Conservation (phyloP, 1,284 basidiomycete species). For the Rhodotorula sp. region DNA sequence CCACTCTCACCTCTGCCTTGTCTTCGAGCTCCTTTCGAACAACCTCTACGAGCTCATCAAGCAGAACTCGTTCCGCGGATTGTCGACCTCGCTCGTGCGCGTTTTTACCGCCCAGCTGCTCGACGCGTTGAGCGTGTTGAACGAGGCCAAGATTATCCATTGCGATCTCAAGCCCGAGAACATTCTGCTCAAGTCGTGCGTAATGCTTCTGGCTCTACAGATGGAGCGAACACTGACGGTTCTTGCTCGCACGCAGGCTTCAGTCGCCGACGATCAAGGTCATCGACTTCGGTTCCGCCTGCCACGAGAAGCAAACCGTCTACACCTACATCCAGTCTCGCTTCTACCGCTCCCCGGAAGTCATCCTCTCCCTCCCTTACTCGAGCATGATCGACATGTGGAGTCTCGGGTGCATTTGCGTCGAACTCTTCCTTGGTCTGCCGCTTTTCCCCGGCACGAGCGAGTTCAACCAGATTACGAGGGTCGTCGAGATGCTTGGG, state of each 20-base stretch:
- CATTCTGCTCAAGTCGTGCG: conserved; percentile 87
- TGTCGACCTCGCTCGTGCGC: conserved; percentile 82
- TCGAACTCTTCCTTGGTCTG: conserved; percentile 93
- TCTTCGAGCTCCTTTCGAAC: conserved; percentile 94
- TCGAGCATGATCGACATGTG: conserved; percentile 94
- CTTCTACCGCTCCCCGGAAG: conserved; percentile 98
- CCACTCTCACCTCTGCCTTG: conserved; percentile 91
- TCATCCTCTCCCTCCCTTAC: conserved; percentile 91
- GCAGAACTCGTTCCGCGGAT: conserved; percentile 97
- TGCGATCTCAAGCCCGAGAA: conserved; percentile 98
- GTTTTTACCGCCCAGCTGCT: conserved; percentile 95
- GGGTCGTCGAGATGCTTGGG: conserved; percentile 99
- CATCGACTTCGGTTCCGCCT: conserved; percentile 98
- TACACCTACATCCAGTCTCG: conserved; percentile 99
- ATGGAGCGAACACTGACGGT: background rate
- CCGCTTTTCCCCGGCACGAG: conserved; percentile 97
- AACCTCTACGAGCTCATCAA: conserved; percentile 99
- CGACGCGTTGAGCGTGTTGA: conserved; percentile 86
- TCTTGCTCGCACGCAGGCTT: conserved; percentile 57
- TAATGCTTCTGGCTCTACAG: conserved; percentile 41
- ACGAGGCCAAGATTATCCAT: conserved; percentile 93
- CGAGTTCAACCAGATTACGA: conserved; percentile 96
- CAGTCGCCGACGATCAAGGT: conserved; percentile 99
- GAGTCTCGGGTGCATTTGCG: conserved; percentile 92
- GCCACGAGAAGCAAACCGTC: conserved; percentile 96